Conservation (phyloP, 1,139 yeast genomes). For the Yarrowia galli region DNA sequence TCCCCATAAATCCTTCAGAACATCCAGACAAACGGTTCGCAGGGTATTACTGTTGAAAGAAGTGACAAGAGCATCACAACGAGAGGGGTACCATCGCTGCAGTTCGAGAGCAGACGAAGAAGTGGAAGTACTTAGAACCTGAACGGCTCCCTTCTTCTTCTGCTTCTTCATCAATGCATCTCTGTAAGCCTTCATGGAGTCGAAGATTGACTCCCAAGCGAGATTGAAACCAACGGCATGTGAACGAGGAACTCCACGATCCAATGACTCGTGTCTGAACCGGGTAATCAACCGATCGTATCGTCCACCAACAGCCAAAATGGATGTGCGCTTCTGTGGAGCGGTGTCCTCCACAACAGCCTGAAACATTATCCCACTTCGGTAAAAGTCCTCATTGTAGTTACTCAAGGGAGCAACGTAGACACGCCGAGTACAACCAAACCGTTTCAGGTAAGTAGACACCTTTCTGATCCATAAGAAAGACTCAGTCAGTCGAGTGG, state of each 20-base stretch:
- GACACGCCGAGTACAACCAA: conserved; percentile 64
- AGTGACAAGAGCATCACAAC: conserved; percentile 84
- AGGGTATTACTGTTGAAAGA: conserved; percentile 60
- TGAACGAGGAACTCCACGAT: conserved; percentile 53
- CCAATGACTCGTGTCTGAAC: conserved; percentile 61
- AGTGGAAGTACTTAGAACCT: conserved; percentile 40
- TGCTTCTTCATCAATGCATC: conserved; percentile 43
- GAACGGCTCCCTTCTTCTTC: conserved; percentile 42
- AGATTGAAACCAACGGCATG: conserved; percentile 87
- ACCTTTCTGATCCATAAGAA: conserved; percentile 67
- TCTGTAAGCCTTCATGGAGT: conserved; percentile 55
- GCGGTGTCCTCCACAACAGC: conserved; percentile 64
- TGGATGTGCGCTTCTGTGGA: conserved; percentile 47
- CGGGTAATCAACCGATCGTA: conserved; percentile 75
- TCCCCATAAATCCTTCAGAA: conserved; percentile 73
- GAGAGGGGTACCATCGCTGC: conserved; percentile 45
- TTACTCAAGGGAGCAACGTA: conserved; percentile 77
- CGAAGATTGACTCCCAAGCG: conserved; percentile 66
- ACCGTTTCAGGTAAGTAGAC: conserved; percentile 58
- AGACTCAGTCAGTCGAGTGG: conserved; percentile 67
- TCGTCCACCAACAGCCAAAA: conserved; percentile 91
- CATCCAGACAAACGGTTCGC: conserved; percentile 66
- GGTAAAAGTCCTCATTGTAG: conserved; percentile 79
- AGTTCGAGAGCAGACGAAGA: conserved; percentile 45
- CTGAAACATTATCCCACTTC: conserved; percentile 86